Evolutionary conservation across 1,139 yeast species (phyloP).

Genomic region (Zygosaccharomyces sapae): DNA sequence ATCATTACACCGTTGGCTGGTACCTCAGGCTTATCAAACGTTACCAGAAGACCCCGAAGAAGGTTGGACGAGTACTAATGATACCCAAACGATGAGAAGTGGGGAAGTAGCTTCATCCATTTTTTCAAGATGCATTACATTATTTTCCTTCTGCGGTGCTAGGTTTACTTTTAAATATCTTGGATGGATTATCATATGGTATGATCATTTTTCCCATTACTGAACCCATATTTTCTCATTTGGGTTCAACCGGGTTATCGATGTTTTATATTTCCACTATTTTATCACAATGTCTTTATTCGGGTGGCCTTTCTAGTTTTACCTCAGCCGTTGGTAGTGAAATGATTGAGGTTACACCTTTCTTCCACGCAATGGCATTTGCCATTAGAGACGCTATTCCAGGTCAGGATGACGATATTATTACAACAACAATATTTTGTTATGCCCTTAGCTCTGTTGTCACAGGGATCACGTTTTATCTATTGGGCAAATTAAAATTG

Average conservation of each 20-base stretch:
- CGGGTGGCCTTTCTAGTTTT: constrained; percentile 88
- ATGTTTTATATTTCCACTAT: constrained; percentile 92
- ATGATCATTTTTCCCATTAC: constrained; percentile 95
- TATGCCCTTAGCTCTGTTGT: constrained; percentile 78
- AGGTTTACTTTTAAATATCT: constrained; percentile 77
- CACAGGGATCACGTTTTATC: constrained; percentile 77
- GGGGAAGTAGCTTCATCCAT: background rate
- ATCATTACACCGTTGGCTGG: constrained; percentile 2
- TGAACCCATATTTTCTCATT: constrained; percentile 64
- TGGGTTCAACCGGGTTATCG: constrained; percentile 87
- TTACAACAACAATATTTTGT: constrained; percentile 84
- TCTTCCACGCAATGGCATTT: constrained; percentile 91
- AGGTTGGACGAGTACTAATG: background rate
- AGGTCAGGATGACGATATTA: constrained; percentile 52
- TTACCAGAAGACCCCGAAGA: background rate
- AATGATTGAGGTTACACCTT: constrained; percentile 97
- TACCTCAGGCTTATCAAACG: constrained; percentile 4
- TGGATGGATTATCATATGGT: constrained; percentile 93
- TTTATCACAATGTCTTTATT: constrained; percentile 79
- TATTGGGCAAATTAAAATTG: constrained; percentile 70
- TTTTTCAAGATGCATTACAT: constrained; percentile 13
- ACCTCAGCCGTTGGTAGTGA: constrained; percentile 91
- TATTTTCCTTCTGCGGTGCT: constrained; percentile 60
- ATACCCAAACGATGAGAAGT: background rate
- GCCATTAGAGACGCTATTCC: constrained; percentile 59